Base-by-base conservation (phyloP, 179 eudicot species). In the Pouteria campechiana region DNA sequence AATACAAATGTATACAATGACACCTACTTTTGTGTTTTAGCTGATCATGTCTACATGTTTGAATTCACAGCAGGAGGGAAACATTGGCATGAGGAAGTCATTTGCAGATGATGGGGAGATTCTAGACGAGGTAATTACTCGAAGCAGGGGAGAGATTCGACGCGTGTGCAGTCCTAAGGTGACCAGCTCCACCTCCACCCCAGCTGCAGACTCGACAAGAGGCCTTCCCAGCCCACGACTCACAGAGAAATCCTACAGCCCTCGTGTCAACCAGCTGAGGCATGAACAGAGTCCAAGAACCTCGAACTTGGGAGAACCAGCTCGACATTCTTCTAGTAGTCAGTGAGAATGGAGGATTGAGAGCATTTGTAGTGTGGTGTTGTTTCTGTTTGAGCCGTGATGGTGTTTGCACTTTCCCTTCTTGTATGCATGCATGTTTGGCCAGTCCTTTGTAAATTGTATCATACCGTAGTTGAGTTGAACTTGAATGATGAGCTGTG, bases 121-220 rank as follows among this genome's bases (percentile, higher is more conserved):
- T 36, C 41, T 48, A 1, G 54, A 48, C 27, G 54, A 24, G 30
- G 59, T 79, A 48, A 70, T 87, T 28, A 87, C 90, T 6, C 67
- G 96, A 70, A 87, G 93, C 63, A 67, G 94, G n/a, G 96, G 96
- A 21, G 94, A 87, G 67, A 60, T 87, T 6, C 63, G 76, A 65
- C 86, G 63, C n/a, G 67, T 60, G 1, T 44, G 66, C 53, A 79
- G 94, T 60, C 83, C 90, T 7, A 83, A 68, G 51, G 49, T 87
- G 2, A 79, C 81, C 25, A 87, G 94, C 69, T 69, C 90, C 29
- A 69, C 78, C 7, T 14, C 76, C 34, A 82, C 96, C 11, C 93
- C 93, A 16, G 44, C 55, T 14, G 60, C 48, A 47, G 89, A 73
- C 11, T 25, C 60, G 8, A n/a, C n/a, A n/a, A 48, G 46, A 25